Evolutionary conservation across 2,329 filamentous ascomycete species (phyloP), one percentile per base, ranked within the genome.

Genomic region (Leptosphaerulina australis): DNA sequence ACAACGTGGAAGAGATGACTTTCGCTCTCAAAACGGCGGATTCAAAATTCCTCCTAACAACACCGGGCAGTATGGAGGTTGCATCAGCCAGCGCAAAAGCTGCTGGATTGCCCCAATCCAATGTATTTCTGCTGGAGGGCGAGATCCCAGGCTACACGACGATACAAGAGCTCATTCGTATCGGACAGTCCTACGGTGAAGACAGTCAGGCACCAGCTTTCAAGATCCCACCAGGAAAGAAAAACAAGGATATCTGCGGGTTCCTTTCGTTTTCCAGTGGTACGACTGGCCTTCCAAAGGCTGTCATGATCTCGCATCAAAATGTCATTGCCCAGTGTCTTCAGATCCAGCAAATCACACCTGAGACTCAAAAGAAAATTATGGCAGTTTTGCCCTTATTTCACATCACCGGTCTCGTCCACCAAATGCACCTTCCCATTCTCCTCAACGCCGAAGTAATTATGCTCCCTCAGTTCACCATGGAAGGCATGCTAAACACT

Each of bases 1-100:
- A 88, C 68, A 86, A 83, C 47, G 76, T 83, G 12, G 85, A 88
- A 39, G 86, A 88, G 59, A 87, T 88, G 82, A 81, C 79, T 1
- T 86, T 87, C 66, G 84, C 83, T 1, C 71, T 88, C 2, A 79
- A 81, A 58, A 84, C 78, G 1, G 81, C 77, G 0, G 73, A 81
- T 25, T 80, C 82, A 2, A 84, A 79, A 55, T 82, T 83, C 51
- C 62, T 86, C 8, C 79, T 87, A 69, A 85, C 83, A 0, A 76
- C 82, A 2, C 77, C 78, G 0, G 76, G 77, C 12, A 80, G 76
- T 12, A 78, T 85, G 69, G 74, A 81, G 4, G 78, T 86, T 26
- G 83, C 83, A 1, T 68, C 74, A 8, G 75, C 75, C 12, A 81
- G 82, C 12, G 83, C 83, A 2, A 73, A 79, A 57, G 77, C 77